phyloP scores from a whole-genome alignment of 345 rosid genomes.

The Eucalyptus urophylla region DNA sequence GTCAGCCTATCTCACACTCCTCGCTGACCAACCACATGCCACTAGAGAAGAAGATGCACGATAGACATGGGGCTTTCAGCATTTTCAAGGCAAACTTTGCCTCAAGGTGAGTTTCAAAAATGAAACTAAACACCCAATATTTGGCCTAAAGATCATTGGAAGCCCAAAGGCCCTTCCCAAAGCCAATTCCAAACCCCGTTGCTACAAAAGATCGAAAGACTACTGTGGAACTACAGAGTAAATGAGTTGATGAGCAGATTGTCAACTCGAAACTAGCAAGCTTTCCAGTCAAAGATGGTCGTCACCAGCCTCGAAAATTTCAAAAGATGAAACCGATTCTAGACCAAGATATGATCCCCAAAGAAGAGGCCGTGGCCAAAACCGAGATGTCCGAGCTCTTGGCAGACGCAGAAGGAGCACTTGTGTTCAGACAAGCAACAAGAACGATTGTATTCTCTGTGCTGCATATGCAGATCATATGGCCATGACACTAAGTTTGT shows the following conservation, averaged over 20 bases:
- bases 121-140: no score
- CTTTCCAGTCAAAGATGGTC: neutral
- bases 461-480: neutral
- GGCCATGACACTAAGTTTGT: neutral
- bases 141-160: no score
- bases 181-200: rapidly evolving
- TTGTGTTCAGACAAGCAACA: neutral
- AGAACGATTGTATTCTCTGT: neutral
- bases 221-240: no score
- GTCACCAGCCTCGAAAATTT: neutral
- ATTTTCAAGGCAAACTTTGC: no score
- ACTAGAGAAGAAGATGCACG: rapidly evolving
- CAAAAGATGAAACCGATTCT: neutral
- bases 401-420: neutral
- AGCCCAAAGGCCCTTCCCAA: no score
- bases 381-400: neutral
- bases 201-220: neutral
- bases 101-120: no score
- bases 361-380: neutral
- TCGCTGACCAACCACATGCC: rapidly evolving
- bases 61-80: no score
- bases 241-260: neutral
- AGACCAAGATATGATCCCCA: neutral
- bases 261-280: neutral
- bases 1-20: rapidly evolving